phyloP scores from a whole-genome alignment of 768 basidiomycete species.

The Lactarius sp. region DNA sequence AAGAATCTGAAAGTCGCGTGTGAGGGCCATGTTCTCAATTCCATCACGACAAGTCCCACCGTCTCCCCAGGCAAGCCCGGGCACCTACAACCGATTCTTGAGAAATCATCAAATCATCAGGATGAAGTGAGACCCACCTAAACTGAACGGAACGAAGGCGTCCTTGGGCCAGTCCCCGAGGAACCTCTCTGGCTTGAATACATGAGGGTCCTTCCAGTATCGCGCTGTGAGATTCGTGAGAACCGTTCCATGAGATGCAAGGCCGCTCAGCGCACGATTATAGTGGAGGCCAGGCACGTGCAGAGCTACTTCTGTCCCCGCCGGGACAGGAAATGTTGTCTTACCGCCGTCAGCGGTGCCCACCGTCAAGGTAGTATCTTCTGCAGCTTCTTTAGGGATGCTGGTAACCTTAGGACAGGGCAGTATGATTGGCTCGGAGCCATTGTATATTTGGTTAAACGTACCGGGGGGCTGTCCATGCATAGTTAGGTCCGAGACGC shows the following conservation, averaged over 20 bases:
- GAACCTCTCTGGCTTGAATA: conserved; percentile 40
- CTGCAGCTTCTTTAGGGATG: conserved; percentile 43
- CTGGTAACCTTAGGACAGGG: conserved; percentile 37
- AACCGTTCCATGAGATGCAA: not conserved
- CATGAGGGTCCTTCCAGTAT: conserved; percentile 51
- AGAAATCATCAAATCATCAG: not conserved
- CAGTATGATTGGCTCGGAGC: not conserved
- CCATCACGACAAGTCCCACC: conserved; percentile 9
- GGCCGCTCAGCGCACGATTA: conserved; percentile 37
- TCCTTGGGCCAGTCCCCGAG: conserved; percentile 32
- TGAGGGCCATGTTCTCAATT: not conserved
- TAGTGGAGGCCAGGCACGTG: conserved; percentile 43
- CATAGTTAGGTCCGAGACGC: not conserved
- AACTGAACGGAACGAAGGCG: conserved; percentile 34
- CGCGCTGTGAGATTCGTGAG: conserved; percentile 36
- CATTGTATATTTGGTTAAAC: not conserved
- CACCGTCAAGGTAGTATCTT: conserved; percentile 42
- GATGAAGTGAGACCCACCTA: conserved; percentile 11
- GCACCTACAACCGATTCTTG: conserved; percentile 5
- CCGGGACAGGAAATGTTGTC: conserved; percentile 39
- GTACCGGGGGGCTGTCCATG: conserved; percentile 11
- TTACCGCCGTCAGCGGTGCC: conserved; percentile 38
- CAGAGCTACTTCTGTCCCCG: conserved; percentile 38
- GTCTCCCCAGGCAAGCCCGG: conserved; percentile 27
- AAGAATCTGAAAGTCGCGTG: conserved; percentile 37